These are phyloP conservation scores for Phytophthora cryptogea DNA, from an alignment of 352 stramenopile species.

Conservation along the genomic window DNA sequence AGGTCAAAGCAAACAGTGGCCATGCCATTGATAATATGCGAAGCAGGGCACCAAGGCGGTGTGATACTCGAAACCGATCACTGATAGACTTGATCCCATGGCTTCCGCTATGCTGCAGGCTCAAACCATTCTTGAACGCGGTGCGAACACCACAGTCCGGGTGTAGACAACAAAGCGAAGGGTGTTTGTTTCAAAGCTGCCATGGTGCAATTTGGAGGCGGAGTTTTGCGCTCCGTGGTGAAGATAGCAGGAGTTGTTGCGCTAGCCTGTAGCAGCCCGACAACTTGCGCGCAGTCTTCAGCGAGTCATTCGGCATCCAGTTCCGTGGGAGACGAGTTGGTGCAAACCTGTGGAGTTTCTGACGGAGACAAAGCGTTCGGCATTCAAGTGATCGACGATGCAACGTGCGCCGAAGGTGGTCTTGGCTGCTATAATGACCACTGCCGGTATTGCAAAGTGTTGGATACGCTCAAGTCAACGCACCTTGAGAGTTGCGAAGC, in stretches of 20 bases:
- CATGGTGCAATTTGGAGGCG: conserved; percentile 17
- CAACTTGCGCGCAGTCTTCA: background rate
- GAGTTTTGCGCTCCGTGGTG: conserved; percentile 10
- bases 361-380: conserved; percentile 39
- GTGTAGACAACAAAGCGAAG: background rate
- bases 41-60: background rate
- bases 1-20: background rate
- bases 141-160: conserved; percentile 7
- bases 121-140: conserved; percentile 25
- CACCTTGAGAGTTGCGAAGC: conserved; percentile 34
- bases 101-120: background rate
- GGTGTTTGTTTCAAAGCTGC: background rate
- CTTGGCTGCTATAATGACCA: conserved; percentile 48
- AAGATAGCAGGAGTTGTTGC: conserved; percentile 6
- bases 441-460: conserved; percentile 48
- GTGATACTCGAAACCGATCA: conserved; percentile 2
- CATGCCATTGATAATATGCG: background rate
- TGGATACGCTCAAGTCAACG: conserved; percentile 36
- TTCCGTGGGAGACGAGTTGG: conserved; percentile 7
- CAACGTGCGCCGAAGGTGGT: conserved; percentile 33
- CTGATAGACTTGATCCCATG: conserved; percentile 19
- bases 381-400: conserved; percentile 35
- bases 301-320: conserved; percentile 17
- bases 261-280: conserved; percentile 1
- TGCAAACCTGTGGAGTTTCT: conserved; percentile 21